Evolutionary conservation across 495 filamentous ascomycete genomes (phyloP).

Genomic region (Daldinia vernicosa): DNA sequence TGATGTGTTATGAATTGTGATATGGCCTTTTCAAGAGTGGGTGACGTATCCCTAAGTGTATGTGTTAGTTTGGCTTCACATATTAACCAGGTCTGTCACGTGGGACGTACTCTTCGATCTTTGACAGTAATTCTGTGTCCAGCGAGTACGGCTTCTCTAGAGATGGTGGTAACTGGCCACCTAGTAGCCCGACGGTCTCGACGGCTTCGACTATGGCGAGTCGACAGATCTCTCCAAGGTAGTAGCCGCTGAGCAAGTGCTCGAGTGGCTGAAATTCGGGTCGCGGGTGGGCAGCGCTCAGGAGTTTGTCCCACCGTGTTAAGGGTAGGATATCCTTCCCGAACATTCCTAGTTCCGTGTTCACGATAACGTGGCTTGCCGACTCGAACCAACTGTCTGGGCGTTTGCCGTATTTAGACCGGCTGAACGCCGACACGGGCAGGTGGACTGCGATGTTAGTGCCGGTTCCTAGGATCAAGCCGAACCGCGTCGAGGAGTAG

Average conservation of each 20-base stretch:
- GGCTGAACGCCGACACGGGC: constrained; percentile 61
- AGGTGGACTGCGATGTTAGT: constrained; percentile 64
- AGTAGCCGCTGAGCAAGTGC: constrained; percentile 82
- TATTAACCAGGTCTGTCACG: neutral
- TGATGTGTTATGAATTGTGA: constrained; percentile 54
- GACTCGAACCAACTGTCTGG: constrained; percentile 64
- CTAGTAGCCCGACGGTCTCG: constrained; percentile 61
- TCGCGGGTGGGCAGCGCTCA: constrained; percentile 70
- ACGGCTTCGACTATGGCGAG: constrained; percentile 72
- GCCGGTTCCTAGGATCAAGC: constrained; percentile 65
- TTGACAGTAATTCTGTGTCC: constrained; percentile 67
- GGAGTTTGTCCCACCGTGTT: constrained; percentile 75
- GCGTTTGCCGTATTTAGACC: constrained; percentile 60
- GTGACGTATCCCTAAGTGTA: constrained; percentile 48
- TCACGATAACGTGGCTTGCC: constrained; percentile 70
- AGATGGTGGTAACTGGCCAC: constrained; percentile 63
- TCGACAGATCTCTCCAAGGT: constrained; percentile 83
- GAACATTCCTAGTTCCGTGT: constrained; percentile 88
- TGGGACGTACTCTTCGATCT: constrained; percentile 64
- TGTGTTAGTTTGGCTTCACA: constrained; percentile 27
- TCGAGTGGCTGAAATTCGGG: constrained; percentile 89
- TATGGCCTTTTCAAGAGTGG: constrained; percentile 45
- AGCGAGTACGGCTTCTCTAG: constrained; percentile 65
- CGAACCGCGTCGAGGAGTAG: constrained; percentile 68
- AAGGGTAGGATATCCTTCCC: constrained; percentile 73